These are phyloP conservation scores for Citeromyces hawaiiensis DNA, from an alignment of 1,139 yeast species.

Conservation along the genomic window DNA sequence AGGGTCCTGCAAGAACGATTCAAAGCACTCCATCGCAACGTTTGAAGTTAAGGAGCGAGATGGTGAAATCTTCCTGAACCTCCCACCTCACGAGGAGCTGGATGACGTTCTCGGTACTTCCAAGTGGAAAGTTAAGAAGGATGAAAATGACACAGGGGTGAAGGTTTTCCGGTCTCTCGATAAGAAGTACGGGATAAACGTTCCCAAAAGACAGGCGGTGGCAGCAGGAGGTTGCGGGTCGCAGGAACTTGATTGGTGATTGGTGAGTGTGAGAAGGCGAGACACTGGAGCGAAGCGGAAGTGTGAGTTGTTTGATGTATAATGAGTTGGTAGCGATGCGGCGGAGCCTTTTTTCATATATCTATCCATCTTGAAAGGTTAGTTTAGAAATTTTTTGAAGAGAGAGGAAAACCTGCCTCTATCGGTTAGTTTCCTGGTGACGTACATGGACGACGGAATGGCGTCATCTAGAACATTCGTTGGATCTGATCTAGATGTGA, in stretches of 20 bases:
- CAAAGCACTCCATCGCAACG: slow-evolving; percentile 16
- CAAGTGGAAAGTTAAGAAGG: slow-evolving; percentile 16
- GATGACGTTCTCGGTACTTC: slow-evolving; percentile 18
- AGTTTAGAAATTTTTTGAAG: too few relatives aligned
- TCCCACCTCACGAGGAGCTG: slow-evolving; percentile 18
- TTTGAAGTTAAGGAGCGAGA: slow-evolving; percentile 18
- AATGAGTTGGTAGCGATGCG: too few relatives aligned
- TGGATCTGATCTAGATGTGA: too few relatives aligned
- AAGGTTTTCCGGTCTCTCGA: slow-evolving; percentile 7
- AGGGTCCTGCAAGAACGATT: slow-evolving; percentile 18
- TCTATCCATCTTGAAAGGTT: too few relatives aligned
- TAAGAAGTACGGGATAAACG: slow-evolving; percentile 9
- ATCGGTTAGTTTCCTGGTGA: too few relatives aligned
- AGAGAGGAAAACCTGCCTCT: too few relatives aligned
- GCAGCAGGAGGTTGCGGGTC: slow-evolving; percentile 6
- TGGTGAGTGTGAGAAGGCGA: too few relatives aligned
- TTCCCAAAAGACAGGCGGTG: slow-evolving; percentile 8
- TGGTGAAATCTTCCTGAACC: slow-evolving; percentile 13
- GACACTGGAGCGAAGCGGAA: too few relatives aligned
- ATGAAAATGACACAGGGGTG: slow-evolving; percentile 8
- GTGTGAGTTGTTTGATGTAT: too few relatives aligned
- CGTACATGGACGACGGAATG: too few relatives aligned
- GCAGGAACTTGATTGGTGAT: slow-evolving; percentile 8
- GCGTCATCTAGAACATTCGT: too few relatives aligned
- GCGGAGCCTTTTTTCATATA: too few relatives aligned